A percentile compares a stretch with the other conserved stretches of the same genome.
Evolutionary conservation across 129 eudicot species (phyloP).

Genomic region (Tagetes patula): DNA sequence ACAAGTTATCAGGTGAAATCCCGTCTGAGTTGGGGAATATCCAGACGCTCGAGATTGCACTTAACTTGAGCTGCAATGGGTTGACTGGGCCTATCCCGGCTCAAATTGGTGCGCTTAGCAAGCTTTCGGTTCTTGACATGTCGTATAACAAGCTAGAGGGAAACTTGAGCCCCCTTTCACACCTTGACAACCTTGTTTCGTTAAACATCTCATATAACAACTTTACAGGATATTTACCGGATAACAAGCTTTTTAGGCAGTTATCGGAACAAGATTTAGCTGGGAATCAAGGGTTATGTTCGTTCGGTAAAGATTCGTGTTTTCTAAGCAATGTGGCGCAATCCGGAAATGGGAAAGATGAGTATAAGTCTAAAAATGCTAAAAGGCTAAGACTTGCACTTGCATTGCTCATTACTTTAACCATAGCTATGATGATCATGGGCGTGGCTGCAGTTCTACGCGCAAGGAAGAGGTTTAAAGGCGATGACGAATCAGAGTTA

Average conservation of each 20-base stretch:
- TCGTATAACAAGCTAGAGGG: constrained; percentile 67
- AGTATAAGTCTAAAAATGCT: constrained; percentile 33
- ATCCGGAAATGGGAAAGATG: constrained; percentile 27
- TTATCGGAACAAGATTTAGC: constrained; percentile 49
- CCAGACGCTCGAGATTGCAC: constrained; percentile 58
- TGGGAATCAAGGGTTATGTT: constrained; percentile 66
- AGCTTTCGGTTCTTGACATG: constrained; percentile 69
- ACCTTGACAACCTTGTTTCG: constrained; percentile 59
- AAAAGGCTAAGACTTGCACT: constrained; percentile 57
- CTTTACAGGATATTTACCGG: constrained; percentile 68
- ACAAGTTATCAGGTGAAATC: constrained; percentile 42
- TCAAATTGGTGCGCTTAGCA: constrained; percentile 54
- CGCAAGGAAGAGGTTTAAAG: constrained; percentile 43
- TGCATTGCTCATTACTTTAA: constrained; percentile 56
- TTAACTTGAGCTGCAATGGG: constrained; percentile 59
- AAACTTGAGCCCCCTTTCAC: constrained; percentile 49
- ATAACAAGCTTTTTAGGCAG: constrained; percentile 66
- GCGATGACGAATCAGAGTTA: constrained; percentile 68
- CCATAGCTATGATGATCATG: constrained; percentile 71
- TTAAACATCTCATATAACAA: constrained; percentile 64
- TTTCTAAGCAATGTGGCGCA: constrained; percentile 39
- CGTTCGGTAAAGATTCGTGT: constrained; percentile 54
- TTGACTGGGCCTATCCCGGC: constrained; percentile 57
- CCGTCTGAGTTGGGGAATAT: constrained; percentile 52
- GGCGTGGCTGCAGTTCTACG: constrained; percentile 60